Base-by-base conservation (phyloP, 1,284 basidiomycete species). In the Leccinum pallidistipes region DNA sequence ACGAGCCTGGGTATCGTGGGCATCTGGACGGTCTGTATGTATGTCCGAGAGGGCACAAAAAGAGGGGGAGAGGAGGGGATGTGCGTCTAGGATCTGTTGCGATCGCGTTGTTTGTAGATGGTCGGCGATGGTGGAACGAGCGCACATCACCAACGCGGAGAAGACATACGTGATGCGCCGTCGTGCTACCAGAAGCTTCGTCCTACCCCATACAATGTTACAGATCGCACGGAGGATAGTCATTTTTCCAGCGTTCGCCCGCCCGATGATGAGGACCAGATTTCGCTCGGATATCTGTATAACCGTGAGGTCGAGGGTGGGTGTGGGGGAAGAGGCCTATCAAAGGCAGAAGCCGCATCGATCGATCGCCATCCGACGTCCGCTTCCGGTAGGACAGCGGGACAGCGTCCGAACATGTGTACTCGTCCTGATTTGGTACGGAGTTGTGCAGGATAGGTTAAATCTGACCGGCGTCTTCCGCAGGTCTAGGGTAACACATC, bases 11-110 rank as follows among this genome's bases (percentile, higher is more conserved):
- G 82, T 32, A 90, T 83, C 59, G 81, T 86, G 36, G 80, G 83
- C 7, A 78, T 83, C 62, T 79, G 78, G 64, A 83, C 83, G 40
- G 85, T 91, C 59, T 92, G 85, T 47, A 96, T 92, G 85, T 47
- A 96, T 81, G 65, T 92, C 80, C 40, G 85, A 80, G 18, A 94
- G 81, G 36, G 83, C 74, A 68, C 83, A 86, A 38, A 72, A 64
- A 3, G 79, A 70, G 21, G 76, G 66, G 9, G 80, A 79, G 24
- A 88, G 74, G 9, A 78, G 67, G 9, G 84, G 81, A 69, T 89
- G 83, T 1, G 74, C 63, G 49, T 81, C 69, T 21, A 80, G 64
- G 11, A 92, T 85, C 68, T 90, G 81, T 12, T 81, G 65, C 0
- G 93, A 76, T 32, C 92, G 83, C 29, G 77, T 71, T 0, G 93